A percentile compares a stretch with the other conserved stretches of the same genome.
These are phyloP conservation scores for Glycyrrhiza uralensis DNA, from an alignment of 306 rosid species.

Conservation along the genomic window DNA sequence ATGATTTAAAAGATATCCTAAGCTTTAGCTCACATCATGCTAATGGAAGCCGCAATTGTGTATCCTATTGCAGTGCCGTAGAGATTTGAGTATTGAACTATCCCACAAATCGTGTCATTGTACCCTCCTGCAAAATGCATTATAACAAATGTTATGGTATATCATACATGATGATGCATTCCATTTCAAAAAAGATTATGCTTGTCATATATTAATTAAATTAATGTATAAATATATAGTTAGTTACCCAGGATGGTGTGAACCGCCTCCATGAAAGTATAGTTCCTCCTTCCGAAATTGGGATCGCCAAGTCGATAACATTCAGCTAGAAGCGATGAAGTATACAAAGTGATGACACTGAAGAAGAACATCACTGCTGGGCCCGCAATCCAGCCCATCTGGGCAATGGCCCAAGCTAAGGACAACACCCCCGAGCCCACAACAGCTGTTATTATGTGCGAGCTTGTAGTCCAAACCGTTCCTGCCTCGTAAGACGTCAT, in stretches of 20 bases:
- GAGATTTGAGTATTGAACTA: conserved; percentile 38
- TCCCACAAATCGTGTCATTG: conserved; percentile 36
- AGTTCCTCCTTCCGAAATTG: conserved; percentile 37
- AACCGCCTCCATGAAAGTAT: conserved; percentile 49
- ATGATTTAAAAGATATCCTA: not conserved
- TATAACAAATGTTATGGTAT: not conserved
- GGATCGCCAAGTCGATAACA: conserved; percentile 47
- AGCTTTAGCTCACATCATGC: conserved; percentile 51
- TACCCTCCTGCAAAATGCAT: conserved; percentile 35
- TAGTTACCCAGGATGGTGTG: conserved; percentile 40
- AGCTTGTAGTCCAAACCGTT: conserved; percentile 53
- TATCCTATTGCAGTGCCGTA: conserved; percentile 51
- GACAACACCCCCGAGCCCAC: conserved; percentile 66
- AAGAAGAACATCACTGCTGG: conserved; percentile 40
- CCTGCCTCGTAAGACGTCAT: conserved; percentile 25
- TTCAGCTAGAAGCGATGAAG: conserved; percentile 42
- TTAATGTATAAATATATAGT: not conserved
- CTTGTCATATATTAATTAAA: too few species aligned
- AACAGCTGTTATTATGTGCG: conserved; percentile 61
- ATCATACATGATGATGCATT: not conserved
- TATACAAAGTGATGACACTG: conserved; percentile 35
- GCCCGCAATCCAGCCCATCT: conserved; percentile 59
- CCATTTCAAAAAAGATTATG: not conserved
- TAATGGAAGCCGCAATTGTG: conserved; percentile 44
- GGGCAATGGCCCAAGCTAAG: conserved; percentile 59